Evolutionary conservation across 208 protist genomes (phyloP), one percentile per base, ranked within the genome.

Genomic region (Acanthamoeba rhysodes): DNA sequence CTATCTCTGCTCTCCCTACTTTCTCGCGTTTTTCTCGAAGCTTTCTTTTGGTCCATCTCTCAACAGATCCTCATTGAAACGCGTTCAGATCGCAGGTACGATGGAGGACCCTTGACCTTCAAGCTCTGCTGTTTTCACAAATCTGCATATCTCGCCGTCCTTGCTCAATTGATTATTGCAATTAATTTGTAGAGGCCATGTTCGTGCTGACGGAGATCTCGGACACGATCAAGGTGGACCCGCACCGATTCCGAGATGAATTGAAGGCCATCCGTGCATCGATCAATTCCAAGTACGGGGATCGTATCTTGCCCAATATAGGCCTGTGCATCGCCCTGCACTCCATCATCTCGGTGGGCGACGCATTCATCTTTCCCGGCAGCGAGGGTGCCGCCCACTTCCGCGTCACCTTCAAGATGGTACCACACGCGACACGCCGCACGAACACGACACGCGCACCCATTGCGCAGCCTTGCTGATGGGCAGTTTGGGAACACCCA

Each of bases 141-240:
- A n/a, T n/a, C n/a, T n/a, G n/a, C n/a, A n/a, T n/a, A n/a, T n/a
- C n/a, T n/a, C n/a, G n/a, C n/a, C n/a, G n/a, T n/a, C n/a, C n/a
- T n/a, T n/a, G n/a, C n/a, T n/a, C n/a, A n/a, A n/a, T n/a, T n/a
- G n/a, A n/a, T n/a, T n/a, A n/a, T n/a, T n/a, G n/a, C n/a, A n/a
- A n/a, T 45, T 45, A 45, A 45, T 45, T 45, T 12, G 66, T 2
- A 74, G 22, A 74, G 24, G n/a, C 41, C 9, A 92, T 92, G 85
- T 92, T 92, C 57, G 85, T 92, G 2, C 57, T 92, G 85, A 37
- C 24, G 50, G 16, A 53, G 85, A 12, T 92, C 2, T 59, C 85
- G 48, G 85, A 92, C 85, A 92, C 85, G 57, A 32, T 92, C 57
- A 34, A 92, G 85, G 85, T 92, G 85, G 34, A 34, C 55, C 85